These are phyloP conservation scores for Pythium plurisporium DNA, from an alignment of 352 stramenopile genomes.

Conservation along the genomic window DNA sequence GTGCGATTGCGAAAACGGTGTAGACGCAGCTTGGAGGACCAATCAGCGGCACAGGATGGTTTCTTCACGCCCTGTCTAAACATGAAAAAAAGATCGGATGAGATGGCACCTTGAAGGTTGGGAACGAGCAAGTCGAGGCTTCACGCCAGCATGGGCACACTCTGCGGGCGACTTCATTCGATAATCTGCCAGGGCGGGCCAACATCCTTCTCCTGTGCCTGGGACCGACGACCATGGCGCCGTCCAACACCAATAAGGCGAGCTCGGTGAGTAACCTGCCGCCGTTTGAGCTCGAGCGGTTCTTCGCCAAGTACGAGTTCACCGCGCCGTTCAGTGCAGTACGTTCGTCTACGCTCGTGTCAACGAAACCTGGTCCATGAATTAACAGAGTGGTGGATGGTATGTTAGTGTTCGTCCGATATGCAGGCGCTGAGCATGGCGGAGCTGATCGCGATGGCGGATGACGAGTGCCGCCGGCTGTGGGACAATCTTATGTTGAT, in stretches of 20 bases:
- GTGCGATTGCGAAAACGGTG: not conserved
- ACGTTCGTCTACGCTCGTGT: too few relatives aligned
- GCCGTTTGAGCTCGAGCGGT: slow-evolving; percentile 38
- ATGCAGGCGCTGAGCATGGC: slow-evolving; percentile 32
- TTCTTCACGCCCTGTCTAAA: too few relatives aligned
- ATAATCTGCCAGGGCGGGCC: not conserved
- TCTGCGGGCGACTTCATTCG: not conserved
- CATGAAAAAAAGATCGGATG: not conserved
- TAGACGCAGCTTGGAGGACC: not conserved
- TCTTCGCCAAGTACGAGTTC: slow-evolving; percentile 57
- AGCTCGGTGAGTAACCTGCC: slow-evolving; percentile 23
- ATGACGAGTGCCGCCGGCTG: slow-evolving; percentile 35
- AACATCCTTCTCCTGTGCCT: too few relatives aligned
- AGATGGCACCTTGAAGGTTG: slow-evolving; percentile 12
- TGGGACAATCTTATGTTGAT: slow-evolving; percentile 36
- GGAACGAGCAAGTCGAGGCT: not conserved
- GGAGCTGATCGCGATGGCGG: slow-evolving; percentile 34
- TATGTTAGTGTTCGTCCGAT: slow-evolving; percentile 32
- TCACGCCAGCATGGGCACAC: not conserved
- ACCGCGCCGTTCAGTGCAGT: slow-evolving; percentile 31
- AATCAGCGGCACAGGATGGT: too few relatives aligned
- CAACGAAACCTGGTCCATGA: too few relatives aligned
- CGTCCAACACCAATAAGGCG: not conserved
- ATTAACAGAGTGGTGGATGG: not conserved
- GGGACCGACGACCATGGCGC: not conserved